Conservation (phyloP, 2,329 filamentous ascomycete species). For the Ceratocystis smalleyi region DNA sequence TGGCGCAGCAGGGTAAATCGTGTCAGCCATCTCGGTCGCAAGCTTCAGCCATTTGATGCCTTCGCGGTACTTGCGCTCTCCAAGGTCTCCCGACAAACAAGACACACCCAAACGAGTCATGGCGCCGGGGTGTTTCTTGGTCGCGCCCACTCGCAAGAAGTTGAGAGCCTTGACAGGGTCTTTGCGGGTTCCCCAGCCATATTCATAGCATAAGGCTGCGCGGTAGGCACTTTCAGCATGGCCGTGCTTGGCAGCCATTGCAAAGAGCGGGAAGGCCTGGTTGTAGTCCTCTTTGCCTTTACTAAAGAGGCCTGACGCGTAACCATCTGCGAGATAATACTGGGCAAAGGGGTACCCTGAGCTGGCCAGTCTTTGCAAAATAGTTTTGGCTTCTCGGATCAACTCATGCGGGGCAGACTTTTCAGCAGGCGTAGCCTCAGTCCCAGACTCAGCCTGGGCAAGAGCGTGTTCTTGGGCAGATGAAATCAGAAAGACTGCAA, state of each 20-base stretch:
- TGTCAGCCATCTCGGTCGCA: slow-evolving; percentile 74
- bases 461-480: slow-evolving; percentile 65
- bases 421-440: slow-evolving; percentile 25
- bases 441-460: slow-evolving; percentile 32
- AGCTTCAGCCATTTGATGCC: slow-evolving; percentile 94
- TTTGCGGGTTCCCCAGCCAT: slow-evolving; percentile 88
- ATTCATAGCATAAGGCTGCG: slow-evolving; percentile 88
- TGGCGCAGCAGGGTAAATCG: slow-evolving; percentile 82
- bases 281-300: slow-evolving; percentile 89
- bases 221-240: slow-evolving; percentile 94
- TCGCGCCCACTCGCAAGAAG: slow-evolving; percentile 77
- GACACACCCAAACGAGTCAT: slow-evolving; percentile 86
- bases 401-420: slow-evolving; percentile 48
- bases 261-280: slow-evolving; percentile 80
- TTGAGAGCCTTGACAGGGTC: slow-evolving; percentile 86
- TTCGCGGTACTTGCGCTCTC: slow-evolving; percentile 72
- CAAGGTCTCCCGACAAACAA: slow-evolving; percentile 78
- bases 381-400: slow-evolving; percentile 72
- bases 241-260: slow-evolving; percentile 88
- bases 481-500: slow-evolving; percentile 85
- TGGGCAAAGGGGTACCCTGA: slow-evolving; percentile 91
- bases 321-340: slow-evolving; percentile 92
- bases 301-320: slow-evolving; percentile 83
- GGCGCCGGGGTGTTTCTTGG: slow-evolving; percentile 87
- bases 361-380: slow-evolving; percentile 72